These are phyloP conservation scores for Erodium texanum DNA, from an alignment of 441 rosid genomes.

Conservation along the genomic window DNA sequence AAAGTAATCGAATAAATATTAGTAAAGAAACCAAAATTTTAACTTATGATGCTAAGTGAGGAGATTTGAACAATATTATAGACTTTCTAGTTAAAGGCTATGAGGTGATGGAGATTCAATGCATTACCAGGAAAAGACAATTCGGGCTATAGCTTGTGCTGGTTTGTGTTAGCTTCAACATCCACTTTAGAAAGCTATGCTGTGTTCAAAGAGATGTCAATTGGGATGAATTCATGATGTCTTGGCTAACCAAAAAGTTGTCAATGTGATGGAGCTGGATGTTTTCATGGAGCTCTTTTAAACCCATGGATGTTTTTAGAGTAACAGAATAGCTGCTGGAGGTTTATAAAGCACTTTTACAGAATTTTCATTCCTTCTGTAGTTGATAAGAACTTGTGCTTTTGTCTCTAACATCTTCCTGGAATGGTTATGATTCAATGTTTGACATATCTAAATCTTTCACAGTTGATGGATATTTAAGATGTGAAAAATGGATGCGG, in stretches of 20 bases:
- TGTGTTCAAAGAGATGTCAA: neutral
- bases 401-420: neutral
- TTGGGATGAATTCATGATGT: neutral
- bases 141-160: neutral
- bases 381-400: neutral
- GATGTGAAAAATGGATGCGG: slow-evolving; percentile 94
- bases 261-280: neutral
- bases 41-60: neutral
- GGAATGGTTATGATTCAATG: neutral
- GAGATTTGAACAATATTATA: neutral
- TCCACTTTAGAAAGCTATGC: neutral
- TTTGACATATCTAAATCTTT: slow-evolving; percentile 15
- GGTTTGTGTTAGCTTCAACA: neutral
- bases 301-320: neutral
- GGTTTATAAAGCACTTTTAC: neutral
- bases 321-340: neutral
- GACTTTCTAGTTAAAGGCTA: too few relatives aligned
- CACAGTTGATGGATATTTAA: slow-evolving; percentile 70
- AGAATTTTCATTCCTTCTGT: neutral
- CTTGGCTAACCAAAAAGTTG: neutral
- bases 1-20: neutral
- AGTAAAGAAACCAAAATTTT: neutral
- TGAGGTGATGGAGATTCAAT: neutral
- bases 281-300: neutral
- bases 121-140: neutral